Base-by-base conservation (phyloP, 495 filamentous ascomycete genomes). In the Evernia prunastri region DNA sequence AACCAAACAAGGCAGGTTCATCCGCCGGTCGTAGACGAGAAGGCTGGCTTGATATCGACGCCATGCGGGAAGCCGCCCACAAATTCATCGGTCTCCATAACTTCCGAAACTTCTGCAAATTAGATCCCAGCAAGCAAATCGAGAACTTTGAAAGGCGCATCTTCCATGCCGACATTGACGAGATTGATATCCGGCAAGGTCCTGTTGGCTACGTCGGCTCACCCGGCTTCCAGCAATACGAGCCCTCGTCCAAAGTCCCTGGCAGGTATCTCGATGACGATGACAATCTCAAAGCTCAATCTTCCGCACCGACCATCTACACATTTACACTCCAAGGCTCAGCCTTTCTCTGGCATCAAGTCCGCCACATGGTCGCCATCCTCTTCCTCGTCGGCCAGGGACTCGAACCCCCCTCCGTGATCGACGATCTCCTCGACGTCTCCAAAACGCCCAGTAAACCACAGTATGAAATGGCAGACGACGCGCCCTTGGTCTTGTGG, bases 281-380 rank as follows among this genome's bases (percentile, higher is more conserved):
- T 18, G 5, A 42, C 7, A 29, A 59, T 18, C 20, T 25, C 56
- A 59, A 27, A 7, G 11, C 10, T 8, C 56, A 49, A 3, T 11
- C 58, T 67, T 15, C 63, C 58, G 23, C 73, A 64, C 79, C 90
- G 18, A 87, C 89, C 69, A 79, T 96, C 5, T 97, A 95, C 76
- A 86, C 88, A 59, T 92, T 97, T 72, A 85, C 85, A 29, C 81
- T 98, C 40, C 83, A 91, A 56, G 94, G 94, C 20, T 89, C 89
- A n/a, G 95, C 91, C 11, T 98, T 98, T 74, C 77, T 98, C 54
- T 98, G 93, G 93, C 95, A 98, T 73, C 94, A 98, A 75, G 95
- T 98, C 66, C 85, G 94, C 20, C 88, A 90, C 77, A 93, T 98
- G 86, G 84, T 92, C 18, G 81, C 86, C 25, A 80, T 97, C 20